A percentile compares a stretch with the other conserved stretches of the same genome.
Conservation (phyloP, 306 rosid genomes). For the Ammopiptanthus mongolicus region DNA sequence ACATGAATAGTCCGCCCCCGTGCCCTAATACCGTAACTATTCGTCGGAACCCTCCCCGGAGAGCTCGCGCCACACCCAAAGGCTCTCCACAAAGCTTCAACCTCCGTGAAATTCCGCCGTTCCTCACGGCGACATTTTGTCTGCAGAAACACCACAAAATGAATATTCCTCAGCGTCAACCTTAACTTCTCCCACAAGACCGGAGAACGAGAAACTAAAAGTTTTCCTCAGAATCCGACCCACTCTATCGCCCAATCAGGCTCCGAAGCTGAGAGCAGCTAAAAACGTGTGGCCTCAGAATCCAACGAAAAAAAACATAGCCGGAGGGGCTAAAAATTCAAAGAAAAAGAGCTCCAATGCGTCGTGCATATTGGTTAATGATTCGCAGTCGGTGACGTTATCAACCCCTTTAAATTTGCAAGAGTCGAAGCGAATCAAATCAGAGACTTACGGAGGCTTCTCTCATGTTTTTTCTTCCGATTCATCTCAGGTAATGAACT, state of each 20-base stretch:
- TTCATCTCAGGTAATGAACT: conserved; percentile 60
- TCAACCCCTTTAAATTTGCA: conserved; percentile 42
- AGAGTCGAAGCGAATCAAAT: conserved; percentile 60
- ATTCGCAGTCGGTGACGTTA: conserved; percentile 62
- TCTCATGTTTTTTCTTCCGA: conserved; percentile 64
- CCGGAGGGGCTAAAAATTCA: conserved; percentile 13
- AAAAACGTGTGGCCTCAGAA: conserved; percentile 77
- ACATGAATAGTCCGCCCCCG: conserved; percentile 25
- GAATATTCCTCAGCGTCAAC: background rate
- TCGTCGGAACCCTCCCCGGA: conserved; percentile 81
- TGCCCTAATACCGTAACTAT: conserved; percentile 52
- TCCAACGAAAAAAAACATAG: conserved; percentile 35
- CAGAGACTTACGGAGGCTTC: conserved; percentile 82
- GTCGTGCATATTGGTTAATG: conserved; percentile 50
- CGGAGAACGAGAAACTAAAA: conserved; percentile 38
- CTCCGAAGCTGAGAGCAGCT: conserved; percentile 29
- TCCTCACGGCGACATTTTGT: conserved; percentile 48
- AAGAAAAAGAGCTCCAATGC: conserved; percentile 34
- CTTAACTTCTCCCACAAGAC: background rate
- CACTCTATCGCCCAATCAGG: conserved; percentile 26
- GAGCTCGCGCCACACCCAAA: conserved; percentile 59
- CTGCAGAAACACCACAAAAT: conserved; percentile 29
- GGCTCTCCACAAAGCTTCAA: background rate
- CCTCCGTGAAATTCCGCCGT: conserved; percentile 30
- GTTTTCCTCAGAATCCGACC: conserved; percentile 80